Evolutionary conservation across 2,329 filamentous ascomycete genomes (phyloP), one percentile per base, ranked within the genome.

Genomic region (Diaporthe vaccinii): DNA sequence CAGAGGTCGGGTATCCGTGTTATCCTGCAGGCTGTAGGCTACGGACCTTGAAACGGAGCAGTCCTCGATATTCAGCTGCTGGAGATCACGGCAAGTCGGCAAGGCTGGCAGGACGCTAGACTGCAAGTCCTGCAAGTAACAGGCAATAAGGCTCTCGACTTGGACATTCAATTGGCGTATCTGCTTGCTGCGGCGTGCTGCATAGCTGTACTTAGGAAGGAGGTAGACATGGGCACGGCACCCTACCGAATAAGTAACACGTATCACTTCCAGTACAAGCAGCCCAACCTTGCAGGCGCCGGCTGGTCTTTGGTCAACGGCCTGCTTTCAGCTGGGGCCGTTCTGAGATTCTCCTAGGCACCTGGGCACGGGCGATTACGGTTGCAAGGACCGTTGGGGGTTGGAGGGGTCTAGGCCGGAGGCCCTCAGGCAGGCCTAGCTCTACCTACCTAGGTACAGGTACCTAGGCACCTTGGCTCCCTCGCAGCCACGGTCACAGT

Each of bases 181-280:
- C 22, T 41, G 15, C 20, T 12, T 22, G n/a, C 9, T 28, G 15
- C 55, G 9, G 22, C 22, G 34, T 10, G 14, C 46, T 36, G 49
- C 49, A 28, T 14, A 8, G 31, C 22, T 69, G 65, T 69, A 69
- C 65, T 55, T 41, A 14, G 4, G 55, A 5, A 22, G 9, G 34
- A 55, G 49, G 65, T 55, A 69, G 49, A 41, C 49, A 69, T 31
- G 65, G 65, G 49, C 41, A 46, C 59, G 15, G 17, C 46, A 41
- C 49, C 49, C 65, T 39, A 31, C 46, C 65, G 49, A 69, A 55
- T 41, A 41, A 41, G 65, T 69, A 68, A 69, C 65, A 69, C 65
- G 65, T 69, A 55, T 31, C 61, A 49, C 41, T 67, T 65, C 41
- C 61, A 9, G 6, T 31, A 34, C 61, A 65, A 46, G 61, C 10